Base-by-base conservation (phyloP, 2,329 filamentous ascomycete species). In the Shiraia sp. region DNA sequence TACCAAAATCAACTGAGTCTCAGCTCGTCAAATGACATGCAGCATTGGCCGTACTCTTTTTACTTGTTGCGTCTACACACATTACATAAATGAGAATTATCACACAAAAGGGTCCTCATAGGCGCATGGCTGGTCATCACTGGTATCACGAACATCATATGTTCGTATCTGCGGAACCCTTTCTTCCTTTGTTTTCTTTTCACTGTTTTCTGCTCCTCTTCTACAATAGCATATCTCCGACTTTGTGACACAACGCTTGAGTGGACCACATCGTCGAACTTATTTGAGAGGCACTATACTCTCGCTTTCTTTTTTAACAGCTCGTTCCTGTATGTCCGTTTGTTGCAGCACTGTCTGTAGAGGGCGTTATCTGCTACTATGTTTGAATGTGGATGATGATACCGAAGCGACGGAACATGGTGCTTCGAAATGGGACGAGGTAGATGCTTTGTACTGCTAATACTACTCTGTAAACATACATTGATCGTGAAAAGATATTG, bases 201-300 rank as follows among this genome's bases (percentile, higher is more conserved):
- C 30, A 34, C 33, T 15, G 15, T 23, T 22, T 32, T 37, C 40
- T 36, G 38, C 42, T 36, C 39, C 34, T 47, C 36, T 47, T 37
- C 30, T 40, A 39, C 47, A 28, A 42, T 32, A 57, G 47, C 47
- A 49, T 45, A 57, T 46, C 41, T 38, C 46, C 45, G 33, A 51
- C 52, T 37, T 45, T 55, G 55, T 52, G 45, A 47, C 51, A 57
- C 55, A 59, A 57, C 54, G 49, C 31, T 55, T 51, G 39, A 51
- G 55, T 55, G 50, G 52, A 26, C 27, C 38, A 45, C 50, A 56
- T 34, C 40, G 52, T 37, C 41, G 48, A 25, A 46, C 49, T 53
- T 50, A 45, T 35, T 37, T 43, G 45, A 42, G 47, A 47, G 48
- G 40, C 45, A 51, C 42, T 51, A 46, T 42, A 39, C 36, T 51